Conservation (phyloP, 805 yeast genomes). For the Hanseniaspora lachancei region DNA sequence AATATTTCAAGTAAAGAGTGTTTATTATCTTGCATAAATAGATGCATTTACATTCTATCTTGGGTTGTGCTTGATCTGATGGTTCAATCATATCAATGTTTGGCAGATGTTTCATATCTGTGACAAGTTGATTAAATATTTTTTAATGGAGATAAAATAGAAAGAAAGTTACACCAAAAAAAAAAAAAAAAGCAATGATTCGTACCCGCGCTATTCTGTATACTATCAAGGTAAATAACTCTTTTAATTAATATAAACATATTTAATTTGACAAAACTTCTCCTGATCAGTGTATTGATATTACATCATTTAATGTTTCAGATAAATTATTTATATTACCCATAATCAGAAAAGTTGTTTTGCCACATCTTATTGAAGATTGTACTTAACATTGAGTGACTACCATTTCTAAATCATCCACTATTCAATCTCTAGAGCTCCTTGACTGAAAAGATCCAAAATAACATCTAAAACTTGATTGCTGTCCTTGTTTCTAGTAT, state of each 20-base stretch:
- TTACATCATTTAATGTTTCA: too few species aligned
- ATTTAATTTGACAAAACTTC: too few species aligned
- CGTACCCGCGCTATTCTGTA: too few species aligned
- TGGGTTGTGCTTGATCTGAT: not conserved
- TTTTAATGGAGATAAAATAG: not conserved
- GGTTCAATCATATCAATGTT: not conserved
- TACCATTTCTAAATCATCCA: not conserved
- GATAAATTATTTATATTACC: too few species aligned
- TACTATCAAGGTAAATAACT: too few species aligned
- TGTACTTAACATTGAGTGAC: too few species aligned
- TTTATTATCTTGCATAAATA: not conserved
- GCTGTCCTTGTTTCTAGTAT: constrained; percentile 24
- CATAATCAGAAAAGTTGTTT: too few species aligned
- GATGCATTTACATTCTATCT: too few species aligned
- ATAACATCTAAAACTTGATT: constrained; percentile 35
- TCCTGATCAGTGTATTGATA: too few species aligned
- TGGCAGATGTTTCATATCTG: not conserved
- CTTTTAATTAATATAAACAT: too few species aligned
- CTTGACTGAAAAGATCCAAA: constrained; percentile 74
- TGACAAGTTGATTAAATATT: not conserved
- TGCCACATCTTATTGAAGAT: too few species aligned
- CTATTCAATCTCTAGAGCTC: constrained; percentile 49
- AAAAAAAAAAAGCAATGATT: not conserved
- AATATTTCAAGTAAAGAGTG: not conserved
- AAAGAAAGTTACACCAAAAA: not conserved